Conservation (phyloP, 2,329 filamentous ascomycete species). For the Simplicillium sp. region DNA sequence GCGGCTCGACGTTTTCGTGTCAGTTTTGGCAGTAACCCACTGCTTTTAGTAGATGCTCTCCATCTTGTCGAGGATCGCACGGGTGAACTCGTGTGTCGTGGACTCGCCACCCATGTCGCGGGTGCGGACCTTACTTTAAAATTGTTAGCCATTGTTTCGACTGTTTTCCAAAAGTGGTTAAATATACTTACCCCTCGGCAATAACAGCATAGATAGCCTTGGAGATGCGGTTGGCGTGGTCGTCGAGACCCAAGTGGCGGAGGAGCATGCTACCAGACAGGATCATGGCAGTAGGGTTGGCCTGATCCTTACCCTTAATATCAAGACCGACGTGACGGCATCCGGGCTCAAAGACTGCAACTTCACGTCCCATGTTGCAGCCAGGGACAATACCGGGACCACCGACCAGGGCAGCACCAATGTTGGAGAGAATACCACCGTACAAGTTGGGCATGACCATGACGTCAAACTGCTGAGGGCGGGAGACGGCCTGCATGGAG, state of each 20-base stretch:
- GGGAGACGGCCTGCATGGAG: constrained; percentile 96
- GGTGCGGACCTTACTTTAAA: constrained; percentile 67
- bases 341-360: constrained; percentile 96
- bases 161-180: too few relatives aligned
- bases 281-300: constrained; percentile 93
- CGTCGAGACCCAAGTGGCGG: constrained; percentile 91
- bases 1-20: too few relatives aligned
- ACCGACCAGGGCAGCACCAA: constrained; percentile 92
- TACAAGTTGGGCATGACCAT: constrained; percentile 99
- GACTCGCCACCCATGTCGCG: constrained; percentile 90
- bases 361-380: constrained; percentile 98
- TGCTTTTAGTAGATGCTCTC: constrained; percentile 52
- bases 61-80: constrained; percentile 92
- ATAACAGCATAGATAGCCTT: constrained; percentile 74
- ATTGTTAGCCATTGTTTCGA: constrained; percentile 25
- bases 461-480: constrained; percentile 97
- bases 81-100: constrained; percentile 91
- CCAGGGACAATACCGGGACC: constrained; percentile 95
- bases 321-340: constrained; percentile 99
- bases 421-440: constrained; percentile 98
- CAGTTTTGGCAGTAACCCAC: too few relatives aligned
- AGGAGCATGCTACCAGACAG: constrained; percentile 96
- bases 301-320: constrained; percentile 99
- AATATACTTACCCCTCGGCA: constrained; percentile 47
- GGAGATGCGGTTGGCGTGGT: constrained; percentile 97